These are phyloP conservation scores for Orbilia quercus DNA, from an alignment of 2,329 filamentous ascomycete genomes.

Conservation along the genomic window DNA sequence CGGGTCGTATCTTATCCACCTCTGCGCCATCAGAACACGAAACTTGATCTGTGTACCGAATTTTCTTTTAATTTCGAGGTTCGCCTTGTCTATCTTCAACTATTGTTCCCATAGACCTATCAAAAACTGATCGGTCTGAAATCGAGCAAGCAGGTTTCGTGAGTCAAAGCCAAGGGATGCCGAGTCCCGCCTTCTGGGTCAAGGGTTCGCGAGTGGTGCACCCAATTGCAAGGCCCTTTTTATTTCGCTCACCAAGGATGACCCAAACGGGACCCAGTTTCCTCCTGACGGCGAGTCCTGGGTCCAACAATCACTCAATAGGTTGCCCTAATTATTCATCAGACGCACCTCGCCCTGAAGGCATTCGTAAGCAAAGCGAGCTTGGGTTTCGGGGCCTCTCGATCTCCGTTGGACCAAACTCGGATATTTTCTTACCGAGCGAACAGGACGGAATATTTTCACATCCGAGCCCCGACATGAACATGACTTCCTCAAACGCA, in stretches of 20 bases:
- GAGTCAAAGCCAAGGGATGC: constrained; percentile 53
- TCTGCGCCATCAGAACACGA: constrained; percentile 45
- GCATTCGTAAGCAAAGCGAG: constrained; percentile 50
- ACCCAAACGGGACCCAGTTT: constrained; percentile 29
- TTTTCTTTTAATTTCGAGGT: not conserved
- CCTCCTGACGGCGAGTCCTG: constrained; percentile 18
- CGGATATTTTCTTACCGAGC: constrained; percentile 53
- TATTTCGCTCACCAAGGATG: constrained; percentile 48
- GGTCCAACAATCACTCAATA: not conserved
- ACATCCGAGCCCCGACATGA: constrained; percentile 50
- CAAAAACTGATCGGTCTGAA: no score
- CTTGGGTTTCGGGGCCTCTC: constrained; percentile 32
- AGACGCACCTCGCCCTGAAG: constrained; percentile 48
- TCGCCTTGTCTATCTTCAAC: constrained; percentile 23
- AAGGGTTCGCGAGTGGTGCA: constrained; percentile 31
- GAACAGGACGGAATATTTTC: constrained; percentile 42
- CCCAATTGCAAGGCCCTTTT: constrained; percentile 48
- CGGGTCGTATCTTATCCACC: constrained; percentile 40
- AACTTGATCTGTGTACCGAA: not conserved
- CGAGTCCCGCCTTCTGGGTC: constrained; percentile 40
- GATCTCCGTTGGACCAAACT: constrained; percentile 33
- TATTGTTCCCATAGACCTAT: constrained; percentile 11
- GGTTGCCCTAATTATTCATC: constrained; percentile 49
- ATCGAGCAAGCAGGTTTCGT: constrained; percentile 37
- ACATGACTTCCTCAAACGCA: constrained; percentile 2